phyloP scores from a whole-genome alignment of 176 grass and related monocot species.

The Ampelocalamus luodianensis region DNA sequence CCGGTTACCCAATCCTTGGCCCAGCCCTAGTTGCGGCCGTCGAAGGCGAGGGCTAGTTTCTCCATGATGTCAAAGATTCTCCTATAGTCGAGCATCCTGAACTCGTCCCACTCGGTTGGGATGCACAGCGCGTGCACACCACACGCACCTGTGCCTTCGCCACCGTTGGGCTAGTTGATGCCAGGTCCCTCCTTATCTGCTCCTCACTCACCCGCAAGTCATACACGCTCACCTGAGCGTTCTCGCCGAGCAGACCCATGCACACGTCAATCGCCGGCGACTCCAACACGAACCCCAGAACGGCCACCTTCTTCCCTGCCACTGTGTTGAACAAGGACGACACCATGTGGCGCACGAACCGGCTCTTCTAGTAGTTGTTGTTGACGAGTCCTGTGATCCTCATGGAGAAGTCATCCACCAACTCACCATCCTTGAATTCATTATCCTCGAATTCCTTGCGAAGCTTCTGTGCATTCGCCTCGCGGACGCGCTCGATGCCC shows the following conservation, averaged over 20 bases:
- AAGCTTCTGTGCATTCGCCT: too few relatives aligned
- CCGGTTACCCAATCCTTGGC: too few relatives aligned
- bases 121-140: slow-evolving; percentile 60
- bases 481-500: too few relatives aligned
- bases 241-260: slow-evolving; percentile 50
- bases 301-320: slow-evolving; percentile 62
- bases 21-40: too few relatives aligned
- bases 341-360: slow-evolving; percentile 66
- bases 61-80: slow-evolving; percentile 52
- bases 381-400: too few relatives aligned
- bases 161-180: slow-evolving; percentile 13
- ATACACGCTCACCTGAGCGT: slow-evolving; percentile 50
- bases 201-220: slow-evolving; percentile 56
- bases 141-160: slow-evolving; percentile 40
- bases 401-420: too few relatives aligned
- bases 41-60: too few relatives aligned
- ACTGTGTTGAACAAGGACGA: slow-evolving; percentile 62
- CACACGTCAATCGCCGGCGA: slow-evolving; percentile 61
- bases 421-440: too few relatives aligned
- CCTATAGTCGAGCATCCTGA: slow-evolving; percentile 52
- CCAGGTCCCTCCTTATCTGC: slow-evolving; percentile 53
- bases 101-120: slow-evolving; percentile 71
- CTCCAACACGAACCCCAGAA: slow-evolving; percentile 65
- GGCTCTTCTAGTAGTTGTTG: slow-evolving; percentile 67
- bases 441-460: too few relatives aligned